These are phyloP conservation scores for Pleurotus tuoliensis DNA, from an alignment of 768 basidiomycete genomes.

Conservation along the genomic window DNA sequence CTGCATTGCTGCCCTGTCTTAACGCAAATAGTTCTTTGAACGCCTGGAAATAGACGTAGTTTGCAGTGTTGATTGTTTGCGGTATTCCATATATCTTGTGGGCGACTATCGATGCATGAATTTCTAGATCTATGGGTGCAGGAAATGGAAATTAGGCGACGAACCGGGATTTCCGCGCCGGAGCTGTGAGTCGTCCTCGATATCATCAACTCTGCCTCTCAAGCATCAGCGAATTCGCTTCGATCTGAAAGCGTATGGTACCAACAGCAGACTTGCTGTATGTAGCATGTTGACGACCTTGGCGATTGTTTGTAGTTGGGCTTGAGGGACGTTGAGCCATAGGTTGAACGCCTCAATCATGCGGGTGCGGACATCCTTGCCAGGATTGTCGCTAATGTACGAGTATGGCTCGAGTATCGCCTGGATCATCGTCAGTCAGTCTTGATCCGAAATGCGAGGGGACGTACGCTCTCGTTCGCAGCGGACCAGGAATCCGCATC, in stretches of 20 bases:
- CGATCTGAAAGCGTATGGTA: background rate
- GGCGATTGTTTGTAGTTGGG: slow-evolving; percentile 69
- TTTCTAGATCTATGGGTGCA: background rate
- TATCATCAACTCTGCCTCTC: slow-evolving; percentile 78
- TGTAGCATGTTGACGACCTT: slow-evolving; percentile 92
- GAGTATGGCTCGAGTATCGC: slow-evolving; percentile 82
- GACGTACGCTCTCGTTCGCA: slow-evolving; percentile 24
- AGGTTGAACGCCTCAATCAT: slow-evolving; percentile 91
- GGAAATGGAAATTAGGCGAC: slow-evolving; percentile 9
- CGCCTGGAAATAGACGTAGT: slow-evolving; percentile 95
- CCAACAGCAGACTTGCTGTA: slow-evolving; percentile 86
- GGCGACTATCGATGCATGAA: slow-evolving; percentile 48
- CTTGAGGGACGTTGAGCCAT: slow-evolving; percentile 82
- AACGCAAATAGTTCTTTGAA: slow-evolving; percentile 78
- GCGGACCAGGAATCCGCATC: slow-evolving; percentile 31
- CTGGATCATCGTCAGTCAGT: slow-evolving; percentile 17
- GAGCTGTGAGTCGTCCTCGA: slow-evolving; percentile 87
- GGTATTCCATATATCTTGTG: slow-evolving; percentile 97
- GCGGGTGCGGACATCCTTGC: slow-evolving; percentile 87
- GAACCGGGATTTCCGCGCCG: slow-evolving; percentile 80
- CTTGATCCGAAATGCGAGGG: background rate
- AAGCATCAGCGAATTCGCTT: slow-evolving; percentile 1
- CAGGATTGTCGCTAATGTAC: slow-evolving; percentile 79
- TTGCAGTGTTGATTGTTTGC: slow-evolving; percentile 96
- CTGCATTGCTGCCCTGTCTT: slow-evolving; percentile 25